Evolutionary conservation across 495 filamentous ascomycete species (phyloP).

Genomic region (Opeltia flavorubescens): DNA sequence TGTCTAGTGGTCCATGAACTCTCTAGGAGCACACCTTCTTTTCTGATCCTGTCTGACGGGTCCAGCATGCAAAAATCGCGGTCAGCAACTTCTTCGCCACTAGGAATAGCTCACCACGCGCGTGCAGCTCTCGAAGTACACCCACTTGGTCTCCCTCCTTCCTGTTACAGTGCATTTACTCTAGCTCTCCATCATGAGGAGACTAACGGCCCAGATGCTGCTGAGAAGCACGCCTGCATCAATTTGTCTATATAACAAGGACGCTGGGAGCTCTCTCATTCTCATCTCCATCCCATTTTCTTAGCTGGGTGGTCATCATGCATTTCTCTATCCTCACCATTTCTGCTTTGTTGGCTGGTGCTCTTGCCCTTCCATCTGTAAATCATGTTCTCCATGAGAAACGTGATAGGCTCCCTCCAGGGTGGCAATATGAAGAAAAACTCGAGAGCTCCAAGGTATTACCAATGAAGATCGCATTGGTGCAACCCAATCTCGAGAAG

Average conservation of each 20-base stretch:
- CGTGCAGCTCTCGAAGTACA: background rate
- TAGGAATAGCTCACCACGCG: no score
- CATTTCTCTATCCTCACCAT: slow-evolving; percentile 21
- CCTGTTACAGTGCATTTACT: slow-evolving; percentile 6
- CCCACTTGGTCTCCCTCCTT: slow-evolving; percentile 5
- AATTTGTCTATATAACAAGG: background rate
- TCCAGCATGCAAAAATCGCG: no score
- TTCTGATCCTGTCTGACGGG: no score
- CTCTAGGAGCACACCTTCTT: no score
- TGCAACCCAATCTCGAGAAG: slow-evolving; percentile 37
- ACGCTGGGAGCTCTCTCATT: background rate
- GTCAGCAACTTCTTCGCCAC: no score
- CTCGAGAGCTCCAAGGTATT: slow-evolving; percentile 24
- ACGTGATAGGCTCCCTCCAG: slow-evolving; percentile 20
- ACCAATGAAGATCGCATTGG: slow-evolving; percentile 41
- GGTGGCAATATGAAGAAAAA: slow-evolving; percentile 22
- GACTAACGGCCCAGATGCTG: background rate
- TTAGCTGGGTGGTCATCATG: slow-evolving; percentile 15
- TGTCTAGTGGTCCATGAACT: no score
- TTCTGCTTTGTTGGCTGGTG: slow-evolving; percentile 15
- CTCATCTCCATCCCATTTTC: background rate
- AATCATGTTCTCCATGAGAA: slow-evolving; percentile 30
- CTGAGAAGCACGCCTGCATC: background rate
- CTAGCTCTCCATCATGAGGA: background rate
- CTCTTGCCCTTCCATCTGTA: slow-evolving; percentile 20